These are phyloP conservation scores for Cetraspora pellucida DNA, from an alignment of 192 early-diverging fungal genomes.

Conservation along the genomic window DNA sequence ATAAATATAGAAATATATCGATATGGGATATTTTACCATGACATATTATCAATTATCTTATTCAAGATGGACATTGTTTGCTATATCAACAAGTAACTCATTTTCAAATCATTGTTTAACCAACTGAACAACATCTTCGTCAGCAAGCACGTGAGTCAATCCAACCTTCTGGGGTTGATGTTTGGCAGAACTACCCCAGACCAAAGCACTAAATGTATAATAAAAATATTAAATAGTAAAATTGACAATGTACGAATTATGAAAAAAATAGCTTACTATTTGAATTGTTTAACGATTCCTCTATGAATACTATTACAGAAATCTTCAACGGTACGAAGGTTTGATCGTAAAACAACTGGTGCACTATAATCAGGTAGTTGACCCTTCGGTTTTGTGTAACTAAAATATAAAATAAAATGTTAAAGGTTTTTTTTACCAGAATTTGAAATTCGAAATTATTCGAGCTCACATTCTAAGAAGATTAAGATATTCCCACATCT, in stretches of 20 bases:
- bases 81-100: too few relatives aligned
- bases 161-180: conserved; percentile 99
- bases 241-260: not conserved
- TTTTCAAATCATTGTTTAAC: conserved; percentile 51
- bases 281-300: conserved; percentile 89
- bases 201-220: conserved; percentile 64
- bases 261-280: conserved; percentile 60
- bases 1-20: too few relatives aligned
- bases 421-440: not conserved
- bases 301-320: conserved; percentile 98
- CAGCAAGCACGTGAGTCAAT: conserved; percentile 83
- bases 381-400: conserved; percentile 90
- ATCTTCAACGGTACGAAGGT: conserved; percentile 73
- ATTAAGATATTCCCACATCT: conserved; percentile 74
- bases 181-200: conserved; percentile 96
- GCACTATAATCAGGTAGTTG: conserved; percentile 92
- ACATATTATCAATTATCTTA: too few relatives aligned
- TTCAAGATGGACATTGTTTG: too few relatives aligned
- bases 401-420: not conserved
- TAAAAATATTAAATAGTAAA: too few relatives aligned
- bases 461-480: conserved; percentile 72
- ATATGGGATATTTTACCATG: too few relatives aligned
- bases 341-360: conserved; percentile 86
- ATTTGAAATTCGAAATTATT: not conserved
- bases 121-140: conserved; percentile 98